Evolutionary conservation across 352 stramenopile genomes (phyloP).

Genomic region (Phytophthora sojae): DNA sequence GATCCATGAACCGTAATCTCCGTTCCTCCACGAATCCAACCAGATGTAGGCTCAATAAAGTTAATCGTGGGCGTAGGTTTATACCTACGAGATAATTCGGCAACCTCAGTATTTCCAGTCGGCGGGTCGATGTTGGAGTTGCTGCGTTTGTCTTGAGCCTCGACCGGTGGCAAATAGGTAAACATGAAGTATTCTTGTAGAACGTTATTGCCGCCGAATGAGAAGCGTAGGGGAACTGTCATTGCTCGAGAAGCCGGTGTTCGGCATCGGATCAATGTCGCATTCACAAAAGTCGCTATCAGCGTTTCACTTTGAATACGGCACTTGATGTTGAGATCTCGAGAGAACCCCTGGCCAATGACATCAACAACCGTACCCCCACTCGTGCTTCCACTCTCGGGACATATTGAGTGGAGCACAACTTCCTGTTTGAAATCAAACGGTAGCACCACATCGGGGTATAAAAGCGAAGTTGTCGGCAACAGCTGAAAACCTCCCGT

Average conservation of each 20-base stretch:
- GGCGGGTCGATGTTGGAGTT: not conserved
- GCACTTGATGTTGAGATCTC: conserved; percentile 35
- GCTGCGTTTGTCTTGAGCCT: not conserved
- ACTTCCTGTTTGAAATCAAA: conserved; percentile 44
- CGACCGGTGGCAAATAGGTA: conserved; percentile 22
- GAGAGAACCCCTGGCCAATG: conserved; percentile 46
- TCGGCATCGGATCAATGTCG: conserved; percentile 46
- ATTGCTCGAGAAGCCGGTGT: conserved; percentile 37
- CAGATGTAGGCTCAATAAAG: conserved; percentile 34
- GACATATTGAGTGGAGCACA: conserved; percentile 35
- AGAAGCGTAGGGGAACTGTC: conserved; percentile 38
- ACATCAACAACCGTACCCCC: conserved; percentile 37
- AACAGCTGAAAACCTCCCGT: conserved; percentile 36
- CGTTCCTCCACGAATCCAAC: conserved; percentile 49
- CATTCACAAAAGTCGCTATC: conserved; percentile 42
- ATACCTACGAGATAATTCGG: not conserved
- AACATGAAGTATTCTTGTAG: conserved; percentile 31
- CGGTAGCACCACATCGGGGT: conserved; percentile 3
- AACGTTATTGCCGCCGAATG: conserved; percentile 31
- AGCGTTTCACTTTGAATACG: conserved; percentile 23
- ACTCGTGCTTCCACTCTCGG: conserved; percentile 26
- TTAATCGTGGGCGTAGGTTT: conserved; percentile 24
- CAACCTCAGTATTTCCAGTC: not conserved
- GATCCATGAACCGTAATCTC: conserved; percentile 39
- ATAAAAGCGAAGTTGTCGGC: conserved; percentile 31